Evolutionary conservation across 2,329 filamentous ascomycete genomes (phyloP), one percentile per base, ranked within the genome.

Genomic region (Pyricularia sp.): DNA sequence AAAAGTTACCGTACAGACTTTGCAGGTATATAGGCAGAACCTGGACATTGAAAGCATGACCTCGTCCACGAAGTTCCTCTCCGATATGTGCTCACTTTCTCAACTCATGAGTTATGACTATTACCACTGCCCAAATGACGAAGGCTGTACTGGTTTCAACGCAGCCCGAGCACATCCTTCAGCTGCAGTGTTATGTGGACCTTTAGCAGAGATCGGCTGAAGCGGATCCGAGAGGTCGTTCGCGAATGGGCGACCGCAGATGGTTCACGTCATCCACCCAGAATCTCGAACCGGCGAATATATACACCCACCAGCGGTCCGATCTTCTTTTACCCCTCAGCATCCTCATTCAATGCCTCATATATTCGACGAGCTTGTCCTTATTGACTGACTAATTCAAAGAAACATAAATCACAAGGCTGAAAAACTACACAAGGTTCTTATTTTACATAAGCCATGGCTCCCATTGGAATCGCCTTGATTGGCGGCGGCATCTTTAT

Each of bases 401-500:
- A 55, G 20, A 20, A 30, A 20, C 6, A 20, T n/a, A n/a, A 11
- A n/a, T 11, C 17, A n/a, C n/a, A 55, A n/a, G 20, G 17, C 14
- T 9, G 20, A n/a, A 4, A 55, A 20, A 55, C 42, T n/a, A 7
- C 20, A 9, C 17, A 55, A n/a, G 20, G 14, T 55, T 10, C 9
- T n/a, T n/a, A 20, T 4, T 17, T 26, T 61, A 61, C 23, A 26
- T 14, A 26, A 26, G 17, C 25, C 42, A 68, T 68, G 66, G 66
- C 66, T 30, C 66, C 66, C 25, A 76, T 74, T 64, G 75, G 76
- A 67, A 73, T 78, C 68, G 77, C 77, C 28, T 69, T 78, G 1
- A 72, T 78, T 36, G 77, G 77, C 50, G 77, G 77, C 7, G 77
- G 77, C 72, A 77, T 78, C 70, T 79, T 78, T 71, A 70, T 65